These are phyloP conservation scores for Limonium bicolor DNA, from an alignment of 148 eudicot species.

Conservation along the genomic window DNA sequence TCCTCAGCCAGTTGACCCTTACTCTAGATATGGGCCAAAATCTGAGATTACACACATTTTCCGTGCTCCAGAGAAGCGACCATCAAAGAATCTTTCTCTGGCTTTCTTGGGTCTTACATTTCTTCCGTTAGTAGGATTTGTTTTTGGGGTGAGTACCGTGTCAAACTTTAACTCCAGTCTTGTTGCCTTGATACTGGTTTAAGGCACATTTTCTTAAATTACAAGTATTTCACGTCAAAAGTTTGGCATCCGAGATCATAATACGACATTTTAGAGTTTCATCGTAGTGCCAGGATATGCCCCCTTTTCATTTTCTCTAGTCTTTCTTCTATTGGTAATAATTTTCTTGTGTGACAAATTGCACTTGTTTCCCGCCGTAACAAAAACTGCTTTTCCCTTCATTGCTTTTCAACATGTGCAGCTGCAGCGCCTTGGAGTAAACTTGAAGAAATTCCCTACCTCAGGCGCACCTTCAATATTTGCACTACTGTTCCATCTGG, in stretches of 20 bases:
- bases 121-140: constrained; percentile 69
- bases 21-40: constrained; percentile 72
- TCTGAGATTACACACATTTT: constrained; percentile 86
- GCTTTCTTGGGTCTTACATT: constrained; percentile 62
- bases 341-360: not conserved
- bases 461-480: constrained; percentile 55
- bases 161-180: not conserved
- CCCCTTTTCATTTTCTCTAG: not conserved
- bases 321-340: not conserved
- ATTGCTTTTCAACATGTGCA: constrained; percentile 19
- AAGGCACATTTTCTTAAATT: not conserved
- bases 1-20: constrained; percentile 56
- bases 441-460: constrained; percentile 77
- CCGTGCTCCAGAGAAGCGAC: constrained; percentile 75
- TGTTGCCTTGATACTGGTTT: not conserved
- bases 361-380: not conserved
- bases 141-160: constrained; percentile 77
- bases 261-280: not conserved
- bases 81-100: constrained; percentile 60
- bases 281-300: too few species aligned
- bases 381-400: too few species aligned
- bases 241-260: not conserved
- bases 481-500: constrained; percentile 64
- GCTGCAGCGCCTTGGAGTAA: constrained; percentile 64
- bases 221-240: not conserved